Conservation (phyloP, 306 rosid genomes). For the Acacia melanoxylon region DNA sequence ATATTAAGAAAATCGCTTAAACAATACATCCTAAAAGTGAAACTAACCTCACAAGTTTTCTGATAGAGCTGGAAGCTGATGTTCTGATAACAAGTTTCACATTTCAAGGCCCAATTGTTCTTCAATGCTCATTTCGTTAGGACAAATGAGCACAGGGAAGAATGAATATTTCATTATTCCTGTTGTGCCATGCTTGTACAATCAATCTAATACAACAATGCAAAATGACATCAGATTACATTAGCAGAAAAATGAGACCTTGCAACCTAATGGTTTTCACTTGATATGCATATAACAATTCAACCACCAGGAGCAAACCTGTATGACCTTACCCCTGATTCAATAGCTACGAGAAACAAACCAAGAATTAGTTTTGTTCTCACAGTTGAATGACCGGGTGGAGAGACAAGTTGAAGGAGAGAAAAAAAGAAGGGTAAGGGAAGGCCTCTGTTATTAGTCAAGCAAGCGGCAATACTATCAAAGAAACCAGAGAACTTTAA, state of each 20-base stretch:
- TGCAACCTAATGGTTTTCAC: neutral
- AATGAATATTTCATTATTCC: neutral
- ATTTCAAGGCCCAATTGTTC: neutral
- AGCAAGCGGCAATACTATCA: neutral
- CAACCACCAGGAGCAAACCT: neutral
- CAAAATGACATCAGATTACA: too few relatives aligned
- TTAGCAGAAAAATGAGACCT: neutral
- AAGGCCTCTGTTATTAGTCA: neutral
- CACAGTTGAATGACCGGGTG: neutral
- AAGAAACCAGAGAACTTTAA: conserved; percentile 41
- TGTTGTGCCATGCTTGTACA: neutral
- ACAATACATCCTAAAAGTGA: neutral
- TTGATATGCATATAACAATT: neutral
- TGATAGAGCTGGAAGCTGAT: neutral
- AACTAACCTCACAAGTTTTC: neutral
- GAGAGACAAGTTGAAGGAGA: neutral
- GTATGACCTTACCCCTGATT: neutral
- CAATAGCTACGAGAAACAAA: neutral
- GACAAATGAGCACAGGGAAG: neutral
- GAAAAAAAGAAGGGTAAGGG: neutral
- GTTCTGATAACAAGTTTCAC: neutral
- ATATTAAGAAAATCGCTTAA: neutral
- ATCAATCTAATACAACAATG: too few relatives aligned
- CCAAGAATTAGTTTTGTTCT: neutral
- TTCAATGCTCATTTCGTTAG: neutral